A percentile compares a stretch with the other conserved stretches of the same genome.
Conservation (phyloP, 2,329 filamentous ascomycete genomes). For the Epichloe glyceriae region DNA sequence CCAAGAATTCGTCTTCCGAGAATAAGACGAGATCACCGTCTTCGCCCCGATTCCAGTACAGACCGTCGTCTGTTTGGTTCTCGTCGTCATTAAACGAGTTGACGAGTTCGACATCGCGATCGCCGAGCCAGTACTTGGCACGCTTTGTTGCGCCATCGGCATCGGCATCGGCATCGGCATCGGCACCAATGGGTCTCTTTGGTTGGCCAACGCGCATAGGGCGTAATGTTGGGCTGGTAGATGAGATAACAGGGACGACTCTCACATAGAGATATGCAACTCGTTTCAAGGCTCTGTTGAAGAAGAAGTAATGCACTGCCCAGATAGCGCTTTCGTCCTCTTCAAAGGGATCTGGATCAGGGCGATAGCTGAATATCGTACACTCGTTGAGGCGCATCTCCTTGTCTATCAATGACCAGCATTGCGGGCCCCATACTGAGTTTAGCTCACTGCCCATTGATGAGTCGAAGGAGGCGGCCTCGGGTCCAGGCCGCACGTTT, state of each 20-base stretch:
- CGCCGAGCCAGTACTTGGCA: slow-evolving; percentile 78
- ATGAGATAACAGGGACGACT: slow-evolving; percentile 65
- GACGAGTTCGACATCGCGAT: slow-evolving; percentile 39
- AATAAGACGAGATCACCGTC: slow-evolving; percentile 44
- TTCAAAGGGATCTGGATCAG: slow-evolving; percentile 79
- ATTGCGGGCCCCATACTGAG: slow-evolving; percentile 71
- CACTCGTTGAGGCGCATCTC: slow-evolving; percentile 90
- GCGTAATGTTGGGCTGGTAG: slow-evolving; percentile 40
- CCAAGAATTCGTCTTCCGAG: slow-evolving; percentile 36
- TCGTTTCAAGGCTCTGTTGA: slow-evolving; percentile 82
- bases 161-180: slow-evolving; percentile 24
- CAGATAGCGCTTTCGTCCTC: slow-evolving; percentile 89
- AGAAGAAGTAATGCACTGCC: slow-evolving; percentile 95
- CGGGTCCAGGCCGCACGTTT: slow-evolving; percentile 61
- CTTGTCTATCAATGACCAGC: slow-evolving; percentile 87
- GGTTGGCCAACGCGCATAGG: slow-evolving; percentile 19
- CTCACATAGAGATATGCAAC: slow-evolving; percentile 90
- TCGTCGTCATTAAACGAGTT: slow-evolving; percentile 34
- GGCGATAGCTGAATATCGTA: slow-evolving; percentile 78
- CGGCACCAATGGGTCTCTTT: slow-evolving; percentile 16
- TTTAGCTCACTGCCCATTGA: slow-evolving; percentile 32
- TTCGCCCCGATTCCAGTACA: slow-evolving; percentile 45
- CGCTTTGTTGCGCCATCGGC: slow-evolving; percentile 46
- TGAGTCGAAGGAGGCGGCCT: slow-evolving; percentile 29
- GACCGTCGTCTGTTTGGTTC: slow-evolving; percentile 34